Evolutionary conservation across 2,329 filamentous ascomycete species (phyloP), one percentile per base, ranked within the genome.

Genomic region (Ophiostoma ulmi): DNA sequence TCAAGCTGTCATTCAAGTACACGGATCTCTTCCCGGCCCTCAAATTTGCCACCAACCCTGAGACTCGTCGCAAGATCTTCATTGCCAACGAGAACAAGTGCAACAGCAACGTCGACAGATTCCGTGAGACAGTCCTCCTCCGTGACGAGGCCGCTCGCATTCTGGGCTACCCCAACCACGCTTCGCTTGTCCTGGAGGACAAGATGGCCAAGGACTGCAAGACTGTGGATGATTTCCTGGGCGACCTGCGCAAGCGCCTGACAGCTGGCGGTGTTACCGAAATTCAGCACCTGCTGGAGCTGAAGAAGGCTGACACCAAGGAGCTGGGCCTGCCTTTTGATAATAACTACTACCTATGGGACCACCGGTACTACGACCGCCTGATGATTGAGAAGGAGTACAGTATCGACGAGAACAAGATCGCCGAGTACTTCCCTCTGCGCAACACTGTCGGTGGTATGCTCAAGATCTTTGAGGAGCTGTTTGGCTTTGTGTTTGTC

Each of bases 341-440:
- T 75, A 87, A 86, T 67, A 88, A 88, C 75, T 93, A 94, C 79
- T 94, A 91, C 79, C 86, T 94, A 58, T 95, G 92, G 92, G 92
- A 95, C 75, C 86, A 91, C 77, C 85, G 90, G 61, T 95, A 88
- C 80, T 95, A 94, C 79, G 90, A 92, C 75, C 88, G 90, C 7
- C 82, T 94, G 77, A 90, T 93, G 86, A 87, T 93, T 55, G 91
- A 94, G 81, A 87, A 90, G 77, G 90, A 94, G 77, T 94, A 89
- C 78, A 89, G 87, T 75, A 89, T 95, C 65, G 91, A 94, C 74
- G 91, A 94, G 78, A 87, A 89, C 75, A 87, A 89, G 77, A 91
- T 95, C 76, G 88, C 92, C 11, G 90, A 95, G 80, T 95, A 94
- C 80, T 95, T 95, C 81, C 92, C 92, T 4, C 84, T 94, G 7